These are phyloP conservation scores for Ascochyta viciae-villosae DNA, from an alignment of 2,329 filamentous ascomycete genomes.

Conservation along the genomic window DNA sequence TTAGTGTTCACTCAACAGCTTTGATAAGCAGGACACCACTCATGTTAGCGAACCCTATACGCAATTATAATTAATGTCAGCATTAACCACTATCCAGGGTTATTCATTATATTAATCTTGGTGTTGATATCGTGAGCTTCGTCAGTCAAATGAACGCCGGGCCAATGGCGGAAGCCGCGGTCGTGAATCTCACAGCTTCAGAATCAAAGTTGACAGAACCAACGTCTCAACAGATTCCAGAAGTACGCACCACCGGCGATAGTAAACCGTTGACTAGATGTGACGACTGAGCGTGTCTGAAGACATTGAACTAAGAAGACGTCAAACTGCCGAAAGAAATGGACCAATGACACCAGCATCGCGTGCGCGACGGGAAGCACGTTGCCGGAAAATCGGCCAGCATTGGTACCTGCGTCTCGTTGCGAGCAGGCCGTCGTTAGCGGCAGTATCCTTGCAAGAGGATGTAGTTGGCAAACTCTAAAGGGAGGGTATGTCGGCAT, in stretches of 20 bases:
- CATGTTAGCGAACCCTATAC: not conserved
- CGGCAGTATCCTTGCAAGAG: not conserved
- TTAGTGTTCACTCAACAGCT: constrained; percentile 1
- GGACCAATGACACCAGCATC: not conserved
- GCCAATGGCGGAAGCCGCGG: constrained; percentile 8
- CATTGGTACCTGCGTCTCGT: constrained; percentile 20
- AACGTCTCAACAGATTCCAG: not conserved
- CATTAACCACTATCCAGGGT: not conserved
- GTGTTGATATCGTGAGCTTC: constrained; percentile 10
- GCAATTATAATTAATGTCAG: not conserved
- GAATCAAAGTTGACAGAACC: not conserved
- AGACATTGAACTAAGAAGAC: not conserved
- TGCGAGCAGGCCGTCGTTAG: not conserved
- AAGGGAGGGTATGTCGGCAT: constrained; percentile 1
- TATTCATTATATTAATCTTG: not conserved
- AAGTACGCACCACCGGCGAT: not conserved
- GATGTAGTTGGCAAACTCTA: not conserved
- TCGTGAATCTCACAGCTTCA: too few relatives aligned
- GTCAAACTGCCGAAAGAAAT: not conserved
- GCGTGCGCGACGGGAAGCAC: not conserved
- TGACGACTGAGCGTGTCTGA: not conserved
- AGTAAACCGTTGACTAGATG: not conserved
- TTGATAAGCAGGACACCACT: not conserved
- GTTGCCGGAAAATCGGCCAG: constrained; percentile 14
- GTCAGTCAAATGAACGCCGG: constrained; percentile 9